Conservation (phyloP, 2,329 filamentous ascomycete genomes). For the Trichoderma breve region DNA sequence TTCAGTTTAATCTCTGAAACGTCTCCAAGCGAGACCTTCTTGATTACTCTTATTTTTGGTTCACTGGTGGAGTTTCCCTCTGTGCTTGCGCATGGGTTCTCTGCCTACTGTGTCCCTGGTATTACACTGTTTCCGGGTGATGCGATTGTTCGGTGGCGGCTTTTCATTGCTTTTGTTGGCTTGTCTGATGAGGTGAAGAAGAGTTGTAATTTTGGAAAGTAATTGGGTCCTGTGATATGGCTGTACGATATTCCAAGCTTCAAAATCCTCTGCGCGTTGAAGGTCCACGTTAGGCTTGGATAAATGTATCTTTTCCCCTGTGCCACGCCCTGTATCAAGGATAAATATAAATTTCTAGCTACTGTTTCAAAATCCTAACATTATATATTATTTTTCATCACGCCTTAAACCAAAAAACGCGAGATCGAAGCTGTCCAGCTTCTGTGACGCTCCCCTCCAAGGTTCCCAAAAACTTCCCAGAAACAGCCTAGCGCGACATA, state of each 20-base stretch:
- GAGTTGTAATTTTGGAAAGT: neutral
- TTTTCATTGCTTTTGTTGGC: conserved; percentile 37
- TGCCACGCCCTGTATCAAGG: neutral
- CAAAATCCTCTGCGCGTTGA: neutral
- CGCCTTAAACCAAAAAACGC: neutral
- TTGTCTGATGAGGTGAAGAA: conserved; percentile 21
- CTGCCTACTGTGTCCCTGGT: conserved; percentile 41
- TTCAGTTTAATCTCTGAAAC: conserved; percentile 96
- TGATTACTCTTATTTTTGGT: conserved; percentile 72
- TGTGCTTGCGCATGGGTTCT: conserved; percentile 40
- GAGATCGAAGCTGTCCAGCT: neutral
- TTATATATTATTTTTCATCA: rapidly evolving
- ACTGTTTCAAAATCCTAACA: neutral
- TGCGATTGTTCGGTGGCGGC: conserved; percentile 31
- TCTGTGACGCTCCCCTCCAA: neutral
- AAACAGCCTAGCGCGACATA: conserved; percentile 18
- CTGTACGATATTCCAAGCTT: neutral
- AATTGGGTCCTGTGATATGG: neutral
- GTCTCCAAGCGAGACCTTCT: conserved; percentile 64
- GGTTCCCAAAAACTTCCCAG: neutral
- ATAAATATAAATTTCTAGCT: neutral
- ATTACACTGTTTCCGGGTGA: conserved; percentile 43
- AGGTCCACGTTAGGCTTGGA: neutral
- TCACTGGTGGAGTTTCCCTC: conserved; percentile 32
- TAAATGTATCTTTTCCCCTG: neutral